phyloP scores from a whole-genome alignment of 2,329 filamentous ascomycete genomes.

The Juglanconis oblonga region DNA sequence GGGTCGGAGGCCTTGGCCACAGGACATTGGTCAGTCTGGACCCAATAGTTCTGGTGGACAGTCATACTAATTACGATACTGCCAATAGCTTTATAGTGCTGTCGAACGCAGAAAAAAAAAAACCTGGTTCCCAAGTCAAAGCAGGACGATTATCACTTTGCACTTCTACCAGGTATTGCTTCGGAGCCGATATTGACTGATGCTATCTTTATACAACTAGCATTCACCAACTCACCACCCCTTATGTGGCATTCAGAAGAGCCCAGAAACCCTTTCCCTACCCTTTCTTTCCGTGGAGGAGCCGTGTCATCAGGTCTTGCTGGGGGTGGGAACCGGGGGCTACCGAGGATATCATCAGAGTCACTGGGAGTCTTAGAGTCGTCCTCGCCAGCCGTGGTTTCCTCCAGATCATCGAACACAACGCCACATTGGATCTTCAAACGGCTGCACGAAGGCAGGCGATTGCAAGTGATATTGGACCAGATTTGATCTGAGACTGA shows the following conservation, averaged over 20 bases:
- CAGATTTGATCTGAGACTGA: too few relatives aligned
- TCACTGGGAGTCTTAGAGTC: not conserved
- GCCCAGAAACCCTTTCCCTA: not conserved
- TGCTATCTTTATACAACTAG: conserved; percentile 1
- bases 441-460: not conserved
- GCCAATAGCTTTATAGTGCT: not conserved
- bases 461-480: too few relatives aligned
- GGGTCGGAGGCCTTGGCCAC: not conserved
- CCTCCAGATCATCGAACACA: not conserved
- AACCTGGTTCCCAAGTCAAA: not conserved
- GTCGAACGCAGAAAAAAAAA: not conserved
- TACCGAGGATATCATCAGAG: not conserved
- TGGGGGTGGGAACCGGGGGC: conserved; percentile 2
- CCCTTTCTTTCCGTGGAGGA: conserved; percentile 10
- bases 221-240: conserved; percentile 7
- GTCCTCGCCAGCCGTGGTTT: not conserved
- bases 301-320: not conserved
- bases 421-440: not conserved
- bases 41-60: not conserved
- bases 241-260: conserved; percentile 15
- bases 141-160: not conserved
- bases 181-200: not conserved
- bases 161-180: not conserved
- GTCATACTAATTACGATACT: not conserved
- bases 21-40: not conserved